Conservation (phyloP, 2,329 filamentous ascomycete genomes). For the Rhinocladiella similis region DNA sequence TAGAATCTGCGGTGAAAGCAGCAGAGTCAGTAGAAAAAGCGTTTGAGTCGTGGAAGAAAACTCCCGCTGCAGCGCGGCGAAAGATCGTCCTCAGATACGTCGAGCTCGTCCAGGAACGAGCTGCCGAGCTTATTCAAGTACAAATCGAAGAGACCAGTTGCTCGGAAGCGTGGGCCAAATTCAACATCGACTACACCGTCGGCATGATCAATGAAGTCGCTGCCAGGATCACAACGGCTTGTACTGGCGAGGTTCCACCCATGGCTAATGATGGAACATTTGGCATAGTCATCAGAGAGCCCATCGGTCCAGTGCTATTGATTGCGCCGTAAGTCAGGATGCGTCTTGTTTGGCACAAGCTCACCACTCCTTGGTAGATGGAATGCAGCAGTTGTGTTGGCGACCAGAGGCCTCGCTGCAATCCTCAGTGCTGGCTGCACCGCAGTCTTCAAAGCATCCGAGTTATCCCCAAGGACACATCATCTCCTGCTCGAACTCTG, state of each 20-base stretch:
- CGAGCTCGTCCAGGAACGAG: conserved; percentile 59
- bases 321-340: conserved; percentile 18
- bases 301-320: conserved; percentile 26
- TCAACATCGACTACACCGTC: neutral
- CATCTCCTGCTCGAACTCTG: conserved; percentile 64
- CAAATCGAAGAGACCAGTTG: conserved; percentile 10
- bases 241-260: conserved; percentile 27
- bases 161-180: neutral
- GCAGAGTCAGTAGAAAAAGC: conserved; percentile 63
- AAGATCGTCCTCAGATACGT: conserved; percentile 59
- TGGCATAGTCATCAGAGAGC: conserved; percentile 36
- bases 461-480: conserved; percentile 63
- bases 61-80: conserved; percentile 60
- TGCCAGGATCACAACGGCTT: conserved; percentile 1
- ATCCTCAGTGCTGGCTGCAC: conserved; percentile 63
- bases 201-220: conserved; percentile 8
- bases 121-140: conserved; percentile 1
- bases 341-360: too few species aligned
- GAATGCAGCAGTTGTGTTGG: conserved; percentile 16
- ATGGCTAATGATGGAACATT: conserved; percentile 32
- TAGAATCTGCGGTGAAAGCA: conserved; percentile 55
- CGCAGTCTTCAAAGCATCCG: conserved; percentile 70
- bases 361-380: too few species aligned
- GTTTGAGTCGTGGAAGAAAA: conserved; percentile 66
- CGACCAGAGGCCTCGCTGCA: conserved; percentile 1